Conservation (phyloP, 139 green algal genomes). For the Chlamydomonas urium region DNA sequence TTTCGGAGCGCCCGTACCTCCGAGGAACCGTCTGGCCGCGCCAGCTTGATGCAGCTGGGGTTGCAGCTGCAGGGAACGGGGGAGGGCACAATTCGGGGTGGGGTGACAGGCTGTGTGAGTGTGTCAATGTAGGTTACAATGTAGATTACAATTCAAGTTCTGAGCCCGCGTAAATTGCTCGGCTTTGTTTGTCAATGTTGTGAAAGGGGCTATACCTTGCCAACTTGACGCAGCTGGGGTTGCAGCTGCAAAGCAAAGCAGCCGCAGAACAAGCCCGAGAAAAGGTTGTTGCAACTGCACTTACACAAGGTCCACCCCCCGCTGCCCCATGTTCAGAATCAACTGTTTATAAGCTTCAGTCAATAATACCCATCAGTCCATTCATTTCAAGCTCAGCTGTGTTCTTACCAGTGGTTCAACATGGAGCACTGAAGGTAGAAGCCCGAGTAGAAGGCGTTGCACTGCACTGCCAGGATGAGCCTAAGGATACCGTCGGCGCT, state of each 20-base stretch:
- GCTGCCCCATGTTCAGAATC: neutral
- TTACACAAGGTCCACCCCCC: neutral
- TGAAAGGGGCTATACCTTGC: neutral
- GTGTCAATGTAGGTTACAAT: too few species aligned
- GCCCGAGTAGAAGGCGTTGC: constrained; percentile 14
- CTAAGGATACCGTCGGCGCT: neutral
- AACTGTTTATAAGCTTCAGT: neutral
- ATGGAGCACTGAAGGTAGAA: constrained; percentile 14
- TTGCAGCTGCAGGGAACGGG: neutral
- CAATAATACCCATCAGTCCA: neutral
- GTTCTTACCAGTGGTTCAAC: constrained; percentile 6
- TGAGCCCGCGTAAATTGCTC: neutral
- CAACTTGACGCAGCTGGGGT: neutral
- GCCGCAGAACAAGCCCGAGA: neutral
- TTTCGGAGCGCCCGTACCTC: constrained; percentile 1
- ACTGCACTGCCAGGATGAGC: constrained; percentile 11
- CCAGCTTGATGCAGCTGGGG: constrained; percentile 16
- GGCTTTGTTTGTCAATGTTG: neutral
- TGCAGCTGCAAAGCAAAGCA: neutral
- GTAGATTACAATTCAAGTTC: too few species aligned
- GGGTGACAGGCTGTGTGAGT: neutral
- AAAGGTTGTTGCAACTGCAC: neutral
- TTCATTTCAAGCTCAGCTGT: neutral
- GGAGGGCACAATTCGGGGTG: neutral
- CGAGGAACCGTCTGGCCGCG: neutral